Evolutionary conservation across 805 yeast genomes (phyloP).

Genomic region (Starmera dryadoides): DNA sequence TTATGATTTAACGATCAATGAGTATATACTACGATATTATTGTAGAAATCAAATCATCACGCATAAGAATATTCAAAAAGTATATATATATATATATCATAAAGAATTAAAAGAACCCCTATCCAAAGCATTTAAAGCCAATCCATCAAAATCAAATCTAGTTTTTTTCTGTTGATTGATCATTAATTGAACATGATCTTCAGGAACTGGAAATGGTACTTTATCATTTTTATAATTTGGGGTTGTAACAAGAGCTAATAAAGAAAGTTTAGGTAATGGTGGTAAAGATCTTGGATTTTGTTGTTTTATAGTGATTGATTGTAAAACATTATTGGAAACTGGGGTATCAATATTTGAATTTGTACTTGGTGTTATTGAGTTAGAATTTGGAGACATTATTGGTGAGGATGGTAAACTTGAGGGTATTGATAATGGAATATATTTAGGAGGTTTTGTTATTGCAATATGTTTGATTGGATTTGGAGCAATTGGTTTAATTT

Average conservation of each 20-base stretch:
- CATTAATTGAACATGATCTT: not conserved
- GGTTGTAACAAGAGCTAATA: not conserved
- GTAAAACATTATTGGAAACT: not conserved
- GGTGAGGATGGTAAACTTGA: constrained; percentile 2
- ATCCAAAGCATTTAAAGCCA: constrained; percentile 1
- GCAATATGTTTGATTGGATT: too few species aligned
- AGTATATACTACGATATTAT: too few species aligned
- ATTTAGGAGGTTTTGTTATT: constrained; percentile 5
- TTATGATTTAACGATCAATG: too few species aligned
- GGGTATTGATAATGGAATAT: constrained; percentile 2
- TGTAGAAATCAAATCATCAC: too few species aligned
- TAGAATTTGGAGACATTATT: not conserved
- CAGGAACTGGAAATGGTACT: too few species aligned
- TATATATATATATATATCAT: too few species aligned
- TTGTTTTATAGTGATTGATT: too few species aligned
- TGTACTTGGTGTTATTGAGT: not conserved
- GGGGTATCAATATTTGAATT: not conserved
- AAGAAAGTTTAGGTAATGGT: not conserved
- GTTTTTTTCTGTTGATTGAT: not conserved
- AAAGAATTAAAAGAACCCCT: not conserved
- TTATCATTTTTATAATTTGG: too few species aligned
- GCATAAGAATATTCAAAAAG: too few species aligned
- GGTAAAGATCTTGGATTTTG: not conserved
- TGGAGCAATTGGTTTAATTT: too few species aligned
- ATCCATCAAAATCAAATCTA: not conserved